Conservation (phyloP, 352 stramenopile species). For the Blastocystis sp. region DNA sequence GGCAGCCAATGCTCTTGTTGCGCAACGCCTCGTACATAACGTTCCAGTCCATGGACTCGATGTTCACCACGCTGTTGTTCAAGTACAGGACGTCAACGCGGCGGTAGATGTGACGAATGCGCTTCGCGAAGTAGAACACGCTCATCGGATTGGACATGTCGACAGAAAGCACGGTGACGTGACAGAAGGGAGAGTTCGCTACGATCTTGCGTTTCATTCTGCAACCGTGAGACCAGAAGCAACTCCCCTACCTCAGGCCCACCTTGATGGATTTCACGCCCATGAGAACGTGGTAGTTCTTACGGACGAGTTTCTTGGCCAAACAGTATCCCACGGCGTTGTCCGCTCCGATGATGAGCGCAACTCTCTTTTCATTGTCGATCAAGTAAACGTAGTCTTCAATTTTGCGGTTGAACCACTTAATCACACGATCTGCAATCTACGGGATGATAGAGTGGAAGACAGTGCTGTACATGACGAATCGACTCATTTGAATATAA, state of each 20-base stretch:
- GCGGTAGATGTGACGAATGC: slow-evolving; percentile 54
- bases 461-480: slow-evolving; percentile 11
- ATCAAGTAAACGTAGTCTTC: slow-evolving; percentile 69
- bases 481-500: slow-evolving; percentile 66
- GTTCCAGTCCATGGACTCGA: slow-evolving; percentile 70
- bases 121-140: slow-evolving; percentile 66
- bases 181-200: slow-evolving; percentile 10
- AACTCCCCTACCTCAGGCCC: slow-evolving; percentile 29
- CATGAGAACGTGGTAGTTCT: slow-evolving; percentile 73
- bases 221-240: background rate
- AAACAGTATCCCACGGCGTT: slow-evolving; percentile 66
- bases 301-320: slow-evolving; percentile 70
- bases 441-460: background rate
- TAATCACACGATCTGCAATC: slow-evolving; percentile 53
- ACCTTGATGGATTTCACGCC: slow-evolving; percentile 69
- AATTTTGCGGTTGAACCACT: slow-evolving; percentile 71
- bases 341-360: slow-evolving; percentile 66
- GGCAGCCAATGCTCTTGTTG: background rate
- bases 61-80: slow-evolving; percentile 58
- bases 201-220: slow-evolving; percentile 72
- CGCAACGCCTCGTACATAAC: slow-evolving; percentile 69
- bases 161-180: slow-evolving; percentile 40
- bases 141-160: slow-evolving; percentile 68
- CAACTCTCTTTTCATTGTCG: slow-evolving; percentile 39
- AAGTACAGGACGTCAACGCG: slow-evolving; percentile 68